A percentile compares a stretch with the other conserved stretches of the same genome.
Conservation (phyloP, 768 basidiomycete species). For the Leccinum disarticulatum region DNA sequence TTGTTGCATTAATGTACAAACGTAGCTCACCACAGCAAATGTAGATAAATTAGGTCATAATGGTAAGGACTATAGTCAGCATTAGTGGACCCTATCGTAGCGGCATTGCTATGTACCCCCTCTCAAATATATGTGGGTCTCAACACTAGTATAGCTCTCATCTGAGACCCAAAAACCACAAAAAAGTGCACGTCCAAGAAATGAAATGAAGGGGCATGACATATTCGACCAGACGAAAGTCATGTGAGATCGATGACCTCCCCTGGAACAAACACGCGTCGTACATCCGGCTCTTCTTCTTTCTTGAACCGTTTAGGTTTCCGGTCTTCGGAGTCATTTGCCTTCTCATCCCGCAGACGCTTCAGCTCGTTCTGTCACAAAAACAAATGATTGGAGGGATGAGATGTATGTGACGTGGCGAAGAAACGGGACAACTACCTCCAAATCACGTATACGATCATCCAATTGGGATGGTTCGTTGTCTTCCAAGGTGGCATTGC, state of each 20-base stretch:
- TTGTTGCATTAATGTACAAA: too few relatives aligned
- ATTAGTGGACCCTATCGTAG: too few relatives aligned
- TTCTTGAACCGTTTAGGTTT: slow-evolving; percentile 20
- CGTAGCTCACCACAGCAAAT: too few relatives aligned
- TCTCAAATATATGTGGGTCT: too few relatives aligned
- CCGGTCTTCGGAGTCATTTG: background rate
- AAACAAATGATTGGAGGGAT: background rate
- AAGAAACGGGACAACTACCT: background rate
- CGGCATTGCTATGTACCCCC: too few relatives aligned
- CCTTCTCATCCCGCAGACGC: slow-evolving; percentile 13
- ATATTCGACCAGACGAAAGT: too few relatives aligned
- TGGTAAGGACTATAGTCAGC: too few relatives aligned
- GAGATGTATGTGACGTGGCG: background rate
- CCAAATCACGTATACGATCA: slow-evolving; percentile 2
- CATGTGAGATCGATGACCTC: slow-evolving; percentile 14
- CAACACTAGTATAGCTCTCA: too few relatives aligned
- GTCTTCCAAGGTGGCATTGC: background rate
- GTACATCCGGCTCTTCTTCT: slow-evolving; percentile 2
- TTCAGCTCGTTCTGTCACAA: slow-evolving; percentile 13
- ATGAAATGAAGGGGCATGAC: too few relatives aligned
- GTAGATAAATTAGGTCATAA: too few relatives aligned
- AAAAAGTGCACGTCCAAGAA: too few relatives aligned
- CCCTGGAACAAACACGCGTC: background rate
- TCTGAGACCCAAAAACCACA: too few relatives aligned
- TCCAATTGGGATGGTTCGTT: background rate